Percentiles rank a stretch among this genome's conserved stretches.
Conservation (phyloP, 2,329 filamentous ascomycete species). For the Xylariaceae sp. region DNA sequence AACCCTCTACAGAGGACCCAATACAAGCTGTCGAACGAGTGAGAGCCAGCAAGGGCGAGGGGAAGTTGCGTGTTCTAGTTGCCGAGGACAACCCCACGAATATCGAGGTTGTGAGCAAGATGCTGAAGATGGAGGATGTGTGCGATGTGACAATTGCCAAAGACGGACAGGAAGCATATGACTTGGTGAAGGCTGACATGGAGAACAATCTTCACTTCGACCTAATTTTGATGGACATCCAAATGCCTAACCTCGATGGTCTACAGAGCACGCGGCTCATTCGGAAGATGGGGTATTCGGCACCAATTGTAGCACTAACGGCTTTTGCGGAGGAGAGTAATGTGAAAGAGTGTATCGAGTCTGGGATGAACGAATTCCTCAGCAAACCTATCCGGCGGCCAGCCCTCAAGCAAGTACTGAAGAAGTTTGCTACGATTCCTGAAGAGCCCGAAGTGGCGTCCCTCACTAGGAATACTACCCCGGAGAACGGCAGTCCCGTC, state of each 20-base stretch:
- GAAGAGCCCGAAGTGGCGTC: slow-evolving; percentile 63
- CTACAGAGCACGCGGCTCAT: slow-evolving; percentile 85
- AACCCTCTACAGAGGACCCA: slow-evolving; percentile 57
- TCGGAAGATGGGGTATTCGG: slow-evolving; percentile 80
- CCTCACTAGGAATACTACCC: slow-evolving; percentile 36
- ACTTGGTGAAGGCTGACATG: slow-evolving; percentile 83
- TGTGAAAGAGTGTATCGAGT: slow-evolving; percentile 81
- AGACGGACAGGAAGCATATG: slow-evolving; percentile 84
- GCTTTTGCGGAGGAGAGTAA: slow-evolving; percentile 92
- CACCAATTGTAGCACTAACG: slow-evolving; percentile 87
- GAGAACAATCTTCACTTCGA: slow-evolving; percentile 73
- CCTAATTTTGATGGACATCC: slow-evolving; percentile 94
- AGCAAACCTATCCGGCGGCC: slow-evolving; percentile 77
- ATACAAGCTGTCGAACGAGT: slow-evolving; percentile 67
- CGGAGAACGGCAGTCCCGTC: slow-evolving; percentile 20
- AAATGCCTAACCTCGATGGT: slow-evolving; percentile 93
- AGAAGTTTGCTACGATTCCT: slow-evolving; percentile 79
- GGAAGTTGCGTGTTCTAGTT: slow-evolving; percentile 79
- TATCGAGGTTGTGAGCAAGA: slow-evolving; percentile 60
- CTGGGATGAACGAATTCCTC: slow-evolving; percentile 90
- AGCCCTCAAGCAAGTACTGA: slow-evolving; percentile 82
- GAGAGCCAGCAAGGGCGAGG: slow-evolving; percentile 61
- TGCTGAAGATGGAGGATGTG: slow-evolving; percentile 77
- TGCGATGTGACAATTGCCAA: slow-evolving; percentile 88
- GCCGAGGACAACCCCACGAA: slow-evolving; percentile 71